Base-by-base conservation (phyloP, 2,329 filamentous ascomycete genomes). In the Colletotrichum melonis region DNA sequence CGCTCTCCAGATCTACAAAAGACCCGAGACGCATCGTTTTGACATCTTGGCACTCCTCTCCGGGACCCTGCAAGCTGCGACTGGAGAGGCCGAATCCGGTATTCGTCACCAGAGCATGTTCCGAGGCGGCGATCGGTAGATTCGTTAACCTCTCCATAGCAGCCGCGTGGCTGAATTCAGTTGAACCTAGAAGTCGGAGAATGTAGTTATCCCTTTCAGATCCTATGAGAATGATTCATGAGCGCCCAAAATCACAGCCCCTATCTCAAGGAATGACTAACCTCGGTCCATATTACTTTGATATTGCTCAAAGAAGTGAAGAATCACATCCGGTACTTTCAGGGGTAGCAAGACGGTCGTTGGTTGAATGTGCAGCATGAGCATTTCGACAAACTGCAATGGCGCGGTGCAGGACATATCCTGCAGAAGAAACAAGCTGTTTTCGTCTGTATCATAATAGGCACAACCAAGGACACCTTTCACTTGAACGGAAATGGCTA, bases 401-500 rank as follows among this genome's bases (percentile, higher is more conserved):
- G 59, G 22, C 14, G 66, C 67, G 9, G 32, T 55, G 30, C 24
- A 57, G n/a, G 56, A 22, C 35, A 63, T 49, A 76, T 98, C 95
- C 79, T 96, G 92, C 79, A 97, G 91, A 56, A 98, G 86, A 72
- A 90, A 92, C 4, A 98, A 82, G 46, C 87, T 90, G 78, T 94
- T 92, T 52, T 95, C 90, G 30, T 88, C 84, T 6, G 92, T 91
- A 59, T 92, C 86, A 79, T 96, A 98, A 79, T 96, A 97, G 58
- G 94, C 92, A 80, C 95, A 98, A 0, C 96, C 96, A 22, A 98
- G 87, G 0, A 88, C 91, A 1, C 89, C 91, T 35, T 90, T 88
- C n/a, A 92, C 88, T 74, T 88, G 91, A 80, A 96, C 87, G 72
- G 97, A 92, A 28, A 98, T 85, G 1, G 94, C 94, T 91, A 97